Evolutionary conservation across 176 grass and related monocot genomes (phyloP), one percentile per base, ranked within the genome.

Genomic region (Rhynchospora breviuscula): DNA sequence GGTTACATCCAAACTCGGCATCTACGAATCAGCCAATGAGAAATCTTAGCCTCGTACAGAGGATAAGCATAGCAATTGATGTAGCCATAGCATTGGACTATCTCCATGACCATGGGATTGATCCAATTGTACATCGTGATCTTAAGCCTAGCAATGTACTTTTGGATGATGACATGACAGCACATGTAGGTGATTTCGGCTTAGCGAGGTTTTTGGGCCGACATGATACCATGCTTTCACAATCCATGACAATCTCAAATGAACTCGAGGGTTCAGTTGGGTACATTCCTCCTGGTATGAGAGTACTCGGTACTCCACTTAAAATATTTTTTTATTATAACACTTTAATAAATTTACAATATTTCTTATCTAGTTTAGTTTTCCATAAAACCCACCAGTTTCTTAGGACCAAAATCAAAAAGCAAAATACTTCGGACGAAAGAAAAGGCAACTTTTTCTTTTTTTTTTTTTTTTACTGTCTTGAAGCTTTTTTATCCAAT

Each of bases 271-370:
- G 86, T 47, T 84, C 86, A 10, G 84, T 88, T 59, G 86, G 86
- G 57, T 88, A 88, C 69, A 67, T 88, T 62, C 80, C 86, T 88
- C 86, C 86, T 44, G 86, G 86, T 84, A 80, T 26, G 13, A n/a
- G n/a, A n/a, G n/a, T 29, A 1, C 26, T 29, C n/a, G n/a, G n/a
- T 29, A 29, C 1, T 29, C 26, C 26, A 29, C 26, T 29, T 0
- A 29, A 29, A 29, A 29, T 29, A 1, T 29, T 29, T 29, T 1
- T 29, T 29, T 29, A 29, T 29, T 29, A 29, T 10, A 17, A 17
- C 26, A 40, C 18, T 18, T 18, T 43, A 15, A 57, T 17, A 17
- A 67, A 43, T n/a, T n/a, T n/a, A n/a, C n/a, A n/a, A n/a, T n/a
- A n/a, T n/a, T n/a, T n/a, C n/a, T n/a, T n/a, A n/a, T n/a, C n/a